Evolutionary conservation across 2,329 filamentous ascomycete genomes (phyloP).

Genomic region (Botrytis elliptica): DNA sequence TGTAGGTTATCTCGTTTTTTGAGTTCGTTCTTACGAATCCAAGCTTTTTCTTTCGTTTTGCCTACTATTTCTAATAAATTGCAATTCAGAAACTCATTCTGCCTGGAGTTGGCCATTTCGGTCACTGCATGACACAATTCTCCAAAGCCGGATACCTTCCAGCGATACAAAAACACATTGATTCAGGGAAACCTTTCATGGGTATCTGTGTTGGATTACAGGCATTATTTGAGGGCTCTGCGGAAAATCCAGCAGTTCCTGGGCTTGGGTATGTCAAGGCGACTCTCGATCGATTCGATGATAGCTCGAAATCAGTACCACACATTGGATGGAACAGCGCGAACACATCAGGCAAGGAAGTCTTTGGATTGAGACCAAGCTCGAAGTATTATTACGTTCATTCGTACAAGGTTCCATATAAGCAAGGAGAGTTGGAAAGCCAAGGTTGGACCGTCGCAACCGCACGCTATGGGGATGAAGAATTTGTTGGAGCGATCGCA

Average conservation of each 20-base stretch:
- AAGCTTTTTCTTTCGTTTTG: background rate
- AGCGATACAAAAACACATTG: constrained; percentile 78
- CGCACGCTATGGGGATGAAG: constrained; percentile 80
- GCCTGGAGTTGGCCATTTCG: constrained; percentile 95
- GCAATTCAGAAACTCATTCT: constrained; percentile 77
- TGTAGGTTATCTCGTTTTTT: constrained; percentile 49
- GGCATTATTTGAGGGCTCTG: constrained; percentile 82
- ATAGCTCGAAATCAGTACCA: constrained; percentile 81
- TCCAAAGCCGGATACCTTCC: constrained; percentile 78
- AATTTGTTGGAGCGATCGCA: constrained; percentile 87
- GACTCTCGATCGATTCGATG: constrained; percentile 72
- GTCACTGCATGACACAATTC: constrained; percentile 88
- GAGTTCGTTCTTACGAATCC: background rate
- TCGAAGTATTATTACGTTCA: constrained; percentile 99
- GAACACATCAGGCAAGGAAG: constrained; percentile 56
- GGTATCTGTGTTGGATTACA: constrained; percentile 95
- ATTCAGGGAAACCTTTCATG: constrained; percentile 94
- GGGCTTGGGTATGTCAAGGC: constrained; percentile 76
- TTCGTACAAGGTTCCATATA: constrained; percentile 83
- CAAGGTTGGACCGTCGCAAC: constrained; percentile 92
- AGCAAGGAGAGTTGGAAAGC: constrained; percentile 68
- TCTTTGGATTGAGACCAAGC: constrained; percentile 75
- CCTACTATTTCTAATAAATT: background rate
- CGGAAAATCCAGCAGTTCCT: constrained; percentile 68
- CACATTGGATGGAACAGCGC: constrained; percentile 99